Base-by-base conservation (phyloP, 208 protist genomes). In the Trypanosomatidae sp. region DNA sequence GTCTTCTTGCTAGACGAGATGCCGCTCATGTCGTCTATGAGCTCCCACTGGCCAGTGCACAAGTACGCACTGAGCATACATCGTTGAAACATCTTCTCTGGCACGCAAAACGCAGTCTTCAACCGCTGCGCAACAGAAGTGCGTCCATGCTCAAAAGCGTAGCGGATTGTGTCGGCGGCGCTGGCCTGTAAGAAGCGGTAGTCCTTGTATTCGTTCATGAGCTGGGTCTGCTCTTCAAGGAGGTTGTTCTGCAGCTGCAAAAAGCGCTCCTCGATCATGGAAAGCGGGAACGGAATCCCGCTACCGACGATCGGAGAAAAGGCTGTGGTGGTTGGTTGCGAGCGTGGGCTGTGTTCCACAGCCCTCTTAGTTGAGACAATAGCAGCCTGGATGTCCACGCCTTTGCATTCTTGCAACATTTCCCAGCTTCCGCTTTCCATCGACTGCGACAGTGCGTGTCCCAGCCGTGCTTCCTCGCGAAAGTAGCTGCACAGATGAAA, bases 51-150 rank as follows among this genome's bases (percentile, higher is more conserved):
- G 5, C 77, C 77, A 17, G 82, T 91, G 36, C 75, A 66, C 22
- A 81, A 78, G 59, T 85, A 91, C 33, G 86, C 91, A 74, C 78
- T 83, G 33, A 93, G 74, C 83, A 88, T 88, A 72, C 79, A 88
- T 70, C 89, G 86, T 66, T 87, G 86, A 59, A 82, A 90, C 84
- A 87, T 88, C 56, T 91, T 90, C 28, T 96, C 91, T 28, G 91
- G 84, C 2, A 96, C 62, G 47, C 59, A 53, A 74, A 86, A 93
- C 25, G 89, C 78, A n/a, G 55, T 72, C 58, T 90, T 92, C n/a
- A 96, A 62, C 33, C 68, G 65, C 33, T 83, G 77, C 36, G 87
- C 91, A 52, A 76, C 62, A 25, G 71, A 76, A n/a, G 74, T 67
- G 13, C 78, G 74, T 46, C 87, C 87, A 67, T 88, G 85, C 71